Evolutionary conservation across 345 rosid genomes (phyloP).

Genomic region (Gossypium rotundifolium): DNA sequence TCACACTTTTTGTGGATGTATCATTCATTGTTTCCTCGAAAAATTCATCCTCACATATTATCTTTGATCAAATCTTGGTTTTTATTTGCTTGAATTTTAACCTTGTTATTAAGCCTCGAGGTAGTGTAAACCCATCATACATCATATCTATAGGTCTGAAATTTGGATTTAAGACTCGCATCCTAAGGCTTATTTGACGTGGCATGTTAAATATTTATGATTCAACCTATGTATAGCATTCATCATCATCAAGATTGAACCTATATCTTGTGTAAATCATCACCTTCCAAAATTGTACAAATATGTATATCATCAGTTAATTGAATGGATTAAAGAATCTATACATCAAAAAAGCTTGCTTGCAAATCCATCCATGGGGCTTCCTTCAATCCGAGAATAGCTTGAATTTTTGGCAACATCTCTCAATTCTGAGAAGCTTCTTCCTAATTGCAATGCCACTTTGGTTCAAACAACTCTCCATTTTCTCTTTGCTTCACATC

Average conservation of each 20-base stretch:
- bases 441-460: conserved; percentile 40
- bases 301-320: neutral
- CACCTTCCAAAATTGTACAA: neutral
- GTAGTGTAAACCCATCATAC: too few species aligned
- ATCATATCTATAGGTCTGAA: too few species aligned
- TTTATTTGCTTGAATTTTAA: too few species aligned
- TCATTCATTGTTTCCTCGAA: too few species aligned
- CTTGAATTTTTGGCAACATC: conserved; percentile 21
- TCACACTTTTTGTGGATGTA: too few species aligned
- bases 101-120: too few species aligned
- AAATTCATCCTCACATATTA: too few species aligned
- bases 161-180: too few species aligned
- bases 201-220: too few species aligned
- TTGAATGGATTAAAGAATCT: neutral
- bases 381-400: conserved; percentile 8
- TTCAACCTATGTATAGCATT: too few species aligned
- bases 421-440: conserved; percentile 38
- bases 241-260: neutral
- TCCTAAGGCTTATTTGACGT: too few species aligned
- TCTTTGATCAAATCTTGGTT: too few species aligned
- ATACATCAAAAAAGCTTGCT: conserved; percentile 35
- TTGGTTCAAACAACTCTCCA: conserved; percentile 33
- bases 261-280: neutral
- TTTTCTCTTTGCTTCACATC: conserved; percentile 35
- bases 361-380: conserved; percentile 30